phyloP scores from a whole-genome alignment of 768 basidiomycete species.

The Podaxis sp. region DNA sequence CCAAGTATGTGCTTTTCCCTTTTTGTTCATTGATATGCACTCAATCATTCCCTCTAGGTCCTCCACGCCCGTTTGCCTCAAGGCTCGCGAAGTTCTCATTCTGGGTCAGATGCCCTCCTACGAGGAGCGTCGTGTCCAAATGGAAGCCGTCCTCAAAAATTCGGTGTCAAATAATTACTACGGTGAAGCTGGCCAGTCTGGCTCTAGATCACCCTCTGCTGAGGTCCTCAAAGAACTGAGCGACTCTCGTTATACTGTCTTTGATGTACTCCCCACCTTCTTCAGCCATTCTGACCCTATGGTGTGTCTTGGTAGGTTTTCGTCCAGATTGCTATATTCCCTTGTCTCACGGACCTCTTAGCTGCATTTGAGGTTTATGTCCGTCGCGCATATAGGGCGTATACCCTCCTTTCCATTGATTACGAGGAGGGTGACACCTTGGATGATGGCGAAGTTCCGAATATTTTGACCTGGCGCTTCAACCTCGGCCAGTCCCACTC shows the following conservation, averaged over 20 bases:
- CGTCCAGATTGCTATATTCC: background rate
- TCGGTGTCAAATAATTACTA: conserved; percentile 87
- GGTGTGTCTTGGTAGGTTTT: conserved; percentile 69
- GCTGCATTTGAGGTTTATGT: conserved; percentile 96
- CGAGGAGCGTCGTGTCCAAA: conserved; percentile 89
- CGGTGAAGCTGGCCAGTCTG: conserved; percentile 50
- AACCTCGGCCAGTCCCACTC: conserved; percentile 87
- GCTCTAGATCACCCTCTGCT: conserved; percentile 66
- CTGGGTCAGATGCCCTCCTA: conserved; percentile 95
- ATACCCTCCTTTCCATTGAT: conserved; percentile 86
- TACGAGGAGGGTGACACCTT: conserved; percentile 88
- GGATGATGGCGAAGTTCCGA: conserved; percentile 79
- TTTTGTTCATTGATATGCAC: background rate
- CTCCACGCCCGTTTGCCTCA: conserved; percentile 87
- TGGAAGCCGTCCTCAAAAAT: conserved; percentile 89
- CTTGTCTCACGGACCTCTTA: conserved; percentile 22
- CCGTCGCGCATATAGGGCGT: conserved; percentile 92
- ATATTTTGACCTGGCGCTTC: conserved; percentile 91
- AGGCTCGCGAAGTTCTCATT: conserved; percentile 96
- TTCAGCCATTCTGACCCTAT: conserved; percentile 84
- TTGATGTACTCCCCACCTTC: conserved; percentile 94
- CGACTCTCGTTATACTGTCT: conserved; percentile 95
- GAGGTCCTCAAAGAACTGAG: conserved; percentile 90
- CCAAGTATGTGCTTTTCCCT: conserved; percentile 52
- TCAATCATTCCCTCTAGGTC: conserved; percentile 43